Conservation (phyloP, 1,284 basidiomycete genomes). For the Rhizoctonia solani region DNA sequence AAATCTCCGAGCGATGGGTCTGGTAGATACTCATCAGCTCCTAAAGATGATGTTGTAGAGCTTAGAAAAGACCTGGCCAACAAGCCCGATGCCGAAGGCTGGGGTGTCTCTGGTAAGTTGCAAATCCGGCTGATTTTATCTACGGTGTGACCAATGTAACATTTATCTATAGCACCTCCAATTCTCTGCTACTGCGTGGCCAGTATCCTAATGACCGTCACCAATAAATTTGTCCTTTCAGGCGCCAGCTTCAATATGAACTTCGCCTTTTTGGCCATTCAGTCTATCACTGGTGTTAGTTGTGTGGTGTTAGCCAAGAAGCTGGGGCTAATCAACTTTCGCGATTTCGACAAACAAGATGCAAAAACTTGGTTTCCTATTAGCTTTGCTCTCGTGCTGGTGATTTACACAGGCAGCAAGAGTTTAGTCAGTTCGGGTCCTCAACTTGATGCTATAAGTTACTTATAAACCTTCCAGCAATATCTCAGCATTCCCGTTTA, state of each 20-base stretch:
- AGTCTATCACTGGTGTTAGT: slow-evolving; percentile 82
- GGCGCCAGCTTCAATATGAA: slow-evolving; percentile 96
- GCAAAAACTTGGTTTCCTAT: slow-evolving; percentile 95
- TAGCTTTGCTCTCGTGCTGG: slow-evolving; percentile 86
- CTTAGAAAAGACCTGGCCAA: slow-evolving; percentile 66
- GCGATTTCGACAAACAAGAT: slow-evolving; percentile 82
- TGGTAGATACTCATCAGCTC: slow-evolving; percentile 23
- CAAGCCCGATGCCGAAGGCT: slow-evolving; percentile 29
- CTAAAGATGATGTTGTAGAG: slow-evolving; percentile 57
- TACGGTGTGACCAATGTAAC: not conserved
- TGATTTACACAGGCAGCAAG: slow-evolving; percentile 99
- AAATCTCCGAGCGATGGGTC: not conserved
- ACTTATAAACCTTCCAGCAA: slow-evolving; percentile 62
- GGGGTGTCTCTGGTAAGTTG: slow-evolving; percentile 13
- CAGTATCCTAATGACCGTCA: slow-evolving; percentile 96
- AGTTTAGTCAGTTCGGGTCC: slow-evolving; percentile 65
- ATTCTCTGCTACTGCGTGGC: slow-evolving; percentile 91
- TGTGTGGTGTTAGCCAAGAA: slow-evolving; percentile 79
- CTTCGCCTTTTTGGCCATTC: slow-evolving; percentile 90
- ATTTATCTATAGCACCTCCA: slow-evolving; percentile 60
- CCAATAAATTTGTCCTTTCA: slow-evolving; percentile 99
- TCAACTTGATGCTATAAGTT: slow-evolving; percentile 7
- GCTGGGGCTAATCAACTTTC: slow-evolving; percentile 84
- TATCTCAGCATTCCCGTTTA: slow-evolving; percentile 91
- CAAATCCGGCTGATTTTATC: not conserved